These are phyloP conservation scores for Sungouiozyma intestinalis DNA, from an alignment of 805 yeast species.

Conservation along the genomic window DNA sequence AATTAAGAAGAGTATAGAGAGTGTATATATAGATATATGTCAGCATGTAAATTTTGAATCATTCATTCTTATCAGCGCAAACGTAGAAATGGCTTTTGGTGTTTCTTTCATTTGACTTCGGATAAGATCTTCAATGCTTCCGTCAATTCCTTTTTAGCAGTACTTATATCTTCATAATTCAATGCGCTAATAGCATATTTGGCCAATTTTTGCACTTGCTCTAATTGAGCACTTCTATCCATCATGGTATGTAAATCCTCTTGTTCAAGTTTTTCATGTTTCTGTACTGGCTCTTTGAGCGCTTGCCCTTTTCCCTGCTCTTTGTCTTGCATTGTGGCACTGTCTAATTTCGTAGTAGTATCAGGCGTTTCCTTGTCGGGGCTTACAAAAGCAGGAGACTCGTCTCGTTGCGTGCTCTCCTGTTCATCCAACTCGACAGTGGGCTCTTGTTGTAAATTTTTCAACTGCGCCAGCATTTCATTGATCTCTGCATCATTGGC, in stretches of 20 bases:
- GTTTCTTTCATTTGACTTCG: conserved; percentile 1
- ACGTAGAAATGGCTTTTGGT: not conserved
- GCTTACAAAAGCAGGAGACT: not conserved
- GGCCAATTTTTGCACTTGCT: conserved; percentile 56
- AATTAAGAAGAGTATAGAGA: not conserved
- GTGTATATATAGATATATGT: not conserved
- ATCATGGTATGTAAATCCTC: conserved; percentile 41
- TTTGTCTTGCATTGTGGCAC: not conserved
- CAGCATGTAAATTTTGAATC: not conserved
- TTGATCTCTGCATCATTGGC: not conserved
- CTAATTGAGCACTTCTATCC: conserved; percentile 44
- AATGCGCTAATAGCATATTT: conserved; percentile 71
- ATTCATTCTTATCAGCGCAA: not conserved
- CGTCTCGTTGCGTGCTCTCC: not conserved
- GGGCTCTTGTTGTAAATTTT: conserved; percentile 2
- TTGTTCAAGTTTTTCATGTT: conserved; percentile 6
- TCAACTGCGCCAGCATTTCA: not conserved
- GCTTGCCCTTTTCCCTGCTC: not conserved
- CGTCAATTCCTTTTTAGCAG: conserved; percentile 54
- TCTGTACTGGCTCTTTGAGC: conserved; percentile 1
- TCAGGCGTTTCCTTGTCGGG: not conserved
- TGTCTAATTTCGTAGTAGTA: too few relatives aligned
- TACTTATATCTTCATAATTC: conserved; percentile 61
- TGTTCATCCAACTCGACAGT: not conserved
- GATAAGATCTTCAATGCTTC: conserved; percentile 39